Base-by-base conservation (phyloP, 2,329 filamentous ascomycete genomes). In the Trichoderma semiorbis region DNA sequence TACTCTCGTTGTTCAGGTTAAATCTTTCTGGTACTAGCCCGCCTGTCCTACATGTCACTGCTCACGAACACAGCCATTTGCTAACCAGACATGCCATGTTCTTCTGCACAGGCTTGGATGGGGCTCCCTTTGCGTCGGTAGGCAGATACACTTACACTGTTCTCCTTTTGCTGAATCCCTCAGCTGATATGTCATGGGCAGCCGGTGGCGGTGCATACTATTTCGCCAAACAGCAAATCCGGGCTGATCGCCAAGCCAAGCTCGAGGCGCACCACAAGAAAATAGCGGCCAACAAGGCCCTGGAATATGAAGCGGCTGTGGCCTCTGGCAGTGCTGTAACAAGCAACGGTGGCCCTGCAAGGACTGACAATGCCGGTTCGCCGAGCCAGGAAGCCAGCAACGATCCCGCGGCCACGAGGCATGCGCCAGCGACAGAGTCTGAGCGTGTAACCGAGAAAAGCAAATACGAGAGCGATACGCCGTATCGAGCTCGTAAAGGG, bases 141-240 rank as follows among this genome's bases (percentile, higher is more conserved):
- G 90, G 94, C 26, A 53, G 21, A 24, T 18, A 47, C 14, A 14
- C 5, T 5, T 18, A 43, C 14, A 16, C 8, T 6, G 11, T 16
- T 53, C 21, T 53, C 43, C 34, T 24, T 69, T 34, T 47, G n/a
- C n/a, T 24, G 18, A 57, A 21, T 60, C 34, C 24, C 72, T 70
- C 73, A 36, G 76, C 73, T 73, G 77, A 74, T 73, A 72, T 34
- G 60, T 70, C 24, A 47, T 69, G 34, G 68, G 26, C 79, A 94
- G 94, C 95, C 76, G 96, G 95, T 79, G 96, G 90, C 75, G 93
- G 92, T 74, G 94, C 95, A 78, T 99, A 98, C 86, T 94, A 93
- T 85, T 97, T 98, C 81, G 96, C 96, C 75, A 99, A 99, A 87
- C 88, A 90, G 79, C 91, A 91, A 81, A 97, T 99, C 87, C 97